phyloP scores from a whole-genome alignment of 2,329 filamentous ascomycete species.

The Monosporascus ibericus region DNA sequence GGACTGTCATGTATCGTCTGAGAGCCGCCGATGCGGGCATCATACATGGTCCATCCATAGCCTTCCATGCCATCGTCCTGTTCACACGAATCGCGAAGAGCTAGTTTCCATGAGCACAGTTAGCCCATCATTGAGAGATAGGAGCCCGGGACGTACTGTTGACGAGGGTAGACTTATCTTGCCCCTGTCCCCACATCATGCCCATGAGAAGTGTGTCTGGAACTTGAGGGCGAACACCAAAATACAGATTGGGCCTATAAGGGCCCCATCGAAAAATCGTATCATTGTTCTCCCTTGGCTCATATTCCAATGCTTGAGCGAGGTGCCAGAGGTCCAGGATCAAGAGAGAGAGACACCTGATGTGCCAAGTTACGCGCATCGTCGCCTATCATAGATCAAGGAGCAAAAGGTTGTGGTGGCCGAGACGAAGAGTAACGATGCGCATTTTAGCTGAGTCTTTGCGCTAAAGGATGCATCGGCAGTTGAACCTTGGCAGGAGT shows the following conservation, averaged over 20 bases:
- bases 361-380: neutral
- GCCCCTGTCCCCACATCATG: slow-evolving; percentile 70
- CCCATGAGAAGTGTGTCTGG: slow-evolving; percentile 75
- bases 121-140: neutral
- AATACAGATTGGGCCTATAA: slow-evolving; percentile 86
- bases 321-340: neutral
- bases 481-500: no score
- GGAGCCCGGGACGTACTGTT: neutral
- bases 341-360: neutral
- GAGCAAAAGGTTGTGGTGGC: neutral
- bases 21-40: slow-evolving; percentile 57
- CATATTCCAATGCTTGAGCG: neutral
- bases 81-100: slow-evolving; percentile 63
- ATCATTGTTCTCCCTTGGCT: neutral
- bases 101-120: slow-evolving; percentile 25
- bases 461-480: no score
- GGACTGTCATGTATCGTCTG: slow-evolving; percentile 61
- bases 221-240: slow-evolving; percentile 73
- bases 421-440: neutral
- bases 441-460: neutral
- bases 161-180: neutral
- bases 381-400: neutral
- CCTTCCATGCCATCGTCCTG: slow-evolving; percentile 63
- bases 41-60: slow-evolving; percentile 67
- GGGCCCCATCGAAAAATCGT: slow-evolving; percentile 63